phyloP scores from a whole-genome alignment of 2,329 filamentous ascomycete species.

The Cladorrhinum sp. region DNA sequence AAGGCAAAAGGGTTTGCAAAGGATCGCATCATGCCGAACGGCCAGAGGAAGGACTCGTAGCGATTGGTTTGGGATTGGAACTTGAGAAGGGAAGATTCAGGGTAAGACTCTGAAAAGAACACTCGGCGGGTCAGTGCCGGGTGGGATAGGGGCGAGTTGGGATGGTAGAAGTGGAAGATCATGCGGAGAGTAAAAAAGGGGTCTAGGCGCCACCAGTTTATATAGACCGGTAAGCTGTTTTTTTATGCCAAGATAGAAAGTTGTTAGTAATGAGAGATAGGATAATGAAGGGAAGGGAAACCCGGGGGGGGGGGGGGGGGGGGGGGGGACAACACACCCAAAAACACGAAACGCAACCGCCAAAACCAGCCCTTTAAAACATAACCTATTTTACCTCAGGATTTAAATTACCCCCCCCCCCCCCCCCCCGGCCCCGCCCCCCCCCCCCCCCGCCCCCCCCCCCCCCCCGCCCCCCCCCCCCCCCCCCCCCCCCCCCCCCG shows the following conservation, averaged over 20 bases:
- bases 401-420: too few relatives aligned
- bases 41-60: slow-evolving; percentile 54
- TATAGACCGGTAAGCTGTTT: slow-evolving; percentile 40
- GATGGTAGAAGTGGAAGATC: slow-evolving; percentile 46
- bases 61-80: slow-evolving; percentile 44
- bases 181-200: slow-evolving; percentile 47
- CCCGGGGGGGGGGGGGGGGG: background rate
- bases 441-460: too few relatives aligned
- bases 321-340: slow-evolving; percentile 38
- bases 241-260: background rate
- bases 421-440: too few relatives aligned
- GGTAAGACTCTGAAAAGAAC: slow-evolving; percentile 49
- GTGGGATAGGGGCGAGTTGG: slow-evolving; percentile 51
- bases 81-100: slow-evolving; percentile 37
- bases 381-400: slow-evolving; percentile 39
- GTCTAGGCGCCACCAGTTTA: slow-evolving; percentile 46
- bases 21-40: slow-evolving; percentile 44
- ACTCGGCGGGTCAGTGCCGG: slow-evolving; percentile 45
- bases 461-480: too few relatives aligned
- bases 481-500: too few relatives aligned
- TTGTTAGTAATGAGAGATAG: slow-evolving; percentile 11
- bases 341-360: slow-evolving; percentile 47
- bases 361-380: slow-evolving; percentile 44
- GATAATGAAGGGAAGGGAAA: background rate
- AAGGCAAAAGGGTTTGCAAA: slow-evolving; percentile 43